Percentiles rank a stretch among this genome's conserved stretches.
These are phyloP conservation scores for Thermoascus crustaceus DNA, from an alignment of 2,329 filamentous ascomycete species.

Conservation along the genomic window DNA sequence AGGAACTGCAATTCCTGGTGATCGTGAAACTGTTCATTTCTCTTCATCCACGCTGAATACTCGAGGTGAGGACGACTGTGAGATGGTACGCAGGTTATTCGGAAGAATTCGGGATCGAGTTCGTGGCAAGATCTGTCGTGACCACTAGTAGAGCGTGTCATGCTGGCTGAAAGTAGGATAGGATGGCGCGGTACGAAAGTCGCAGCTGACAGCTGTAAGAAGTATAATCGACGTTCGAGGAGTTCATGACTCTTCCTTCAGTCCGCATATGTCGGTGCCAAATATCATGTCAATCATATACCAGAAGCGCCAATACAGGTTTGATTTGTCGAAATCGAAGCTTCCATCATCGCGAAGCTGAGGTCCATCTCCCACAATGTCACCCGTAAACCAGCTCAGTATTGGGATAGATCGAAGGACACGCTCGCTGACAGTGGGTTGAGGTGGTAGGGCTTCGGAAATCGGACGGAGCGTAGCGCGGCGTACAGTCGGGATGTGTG, in stretches of 20 bases:
- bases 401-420: constrained; percentile 59
- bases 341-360: constrained; percentile 37
- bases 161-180: too few relatives aligned
- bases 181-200: too few relatives aligned
- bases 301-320: constrained; percentile 54
- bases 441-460: constrained; percentile 62
- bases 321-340: constrained; percentile 62
- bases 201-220: not conserved
- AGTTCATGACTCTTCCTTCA: constrained; percentile 43
- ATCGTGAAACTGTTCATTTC: too few relatives aligned
- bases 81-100: too few relatives aligned
- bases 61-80: too few relatives aligned
- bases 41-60: too few relatives aligned
- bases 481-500: constrained; percentile 59
- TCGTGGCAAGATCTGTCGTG: too few relatives aligned
- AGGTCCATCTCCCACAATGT: constrained; percentile 41
- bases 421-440: constrained; percentile 57
- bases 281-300: constrained; percentile 47
- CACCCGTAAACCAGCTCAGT: constrained; percentile 60
- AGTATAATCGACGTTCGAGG: not conserved
- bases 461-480: constrained; percentile 58
- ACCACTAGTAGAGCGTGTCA: too few relatives aligned
- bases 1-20: too few relatives aligned
- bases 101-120: too few relatives aligned
- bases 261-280: constrained; percentile 55